Conservation (phyloP, 1,284 basidiomycete species). For the Heliocybe sulcata region DNA sequence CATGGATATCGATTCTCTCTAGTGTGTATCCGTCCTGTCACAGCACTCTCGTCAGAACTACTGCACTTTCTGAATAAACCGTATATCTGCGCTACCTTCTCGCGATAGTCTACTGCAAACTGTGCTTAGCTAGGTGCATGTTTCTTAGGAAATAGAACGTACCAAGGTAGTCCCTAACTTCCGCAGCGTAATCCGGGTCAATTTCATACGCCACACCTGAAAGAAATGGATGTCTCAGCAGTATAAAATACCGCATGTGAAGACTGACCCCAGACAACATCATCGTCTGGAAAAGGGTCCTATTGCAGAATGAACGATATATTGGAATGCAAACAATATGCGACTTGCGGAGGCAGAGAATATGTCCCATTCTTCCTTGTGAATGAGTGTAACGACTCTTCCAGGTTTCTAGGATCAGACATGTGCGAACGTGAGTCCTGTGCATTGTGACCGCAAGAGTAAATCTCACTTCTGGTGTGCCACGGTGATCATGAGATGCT, state of each 20-base stretch:
- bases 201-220: slow-evolving; percentile 78
- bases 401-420: slow-evolving; percentile 56
- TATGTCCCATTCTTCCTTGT: slow-evolving; percentile 75
- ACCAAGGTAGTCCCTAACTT: slow-evolving; percentile 82
- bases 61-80: no score
- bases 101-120: slow-evolving; percentile 54
- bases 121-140: neutral
- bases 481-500: slow-evolving; percentile 81
- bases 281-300: slow-evolving; percentile 74
- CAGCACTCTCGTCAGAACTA: neutral
- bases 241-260: slow-evolving; percentile 1
- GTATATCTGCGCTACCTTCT: slow-evolving; percentile 47
- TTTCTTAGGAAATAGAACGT: neutral
- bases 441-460: neutral
- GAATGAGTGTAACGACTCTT: slow-evolving; percentile 84
- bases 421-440: neutral
- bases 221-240: neutral
- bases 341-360: slow-evolving; percentile 54
- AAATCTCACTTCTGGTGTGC: slow-evolving; percentile 63
- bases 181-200: slow-evolving; percentile 62
- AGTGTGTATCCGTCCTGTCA: slow-evolving; percentile 69
- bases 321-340: neutral
- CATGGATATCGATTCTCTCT: slow-evolving; percentile 56
- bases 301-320: slow-evolving; percentile 17
- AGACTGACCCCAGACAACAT: slow-evolving; percentile 75